Evolutionary conservation across 228 moss, liverwort and hornwort species (phyloP), one percentile per base, ranked within the genome.

Genomic region (Sphagnum fallax): DNA sequence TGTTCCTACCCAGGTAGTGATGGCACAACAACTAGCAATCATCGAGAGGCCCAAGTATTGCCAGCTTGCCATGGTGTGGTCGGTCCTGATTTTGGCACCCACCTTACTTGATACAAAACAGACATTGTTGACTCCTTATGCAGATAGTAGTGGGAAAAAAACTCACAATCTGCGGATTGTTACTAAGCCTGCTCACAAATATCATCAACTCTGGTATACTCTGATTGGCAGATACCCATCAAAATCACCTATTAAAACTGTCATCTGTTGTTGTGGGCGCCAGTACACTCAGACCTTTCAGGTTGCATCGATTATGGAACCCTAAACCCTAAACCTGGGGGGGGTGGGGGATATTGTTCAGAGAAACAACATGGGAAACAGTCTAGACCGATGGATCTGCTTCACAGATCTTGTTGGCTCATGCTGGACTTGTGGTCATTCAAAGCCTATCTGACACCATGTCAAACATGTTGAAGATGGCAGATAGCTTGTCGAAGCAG

Each of bases 381-480:
- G 67, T 62, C 48, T 77, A 14, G 77, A 72, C 64, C 67, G 77
- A 14, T 77, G 77, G 77, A 64, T 77, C 16, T 66, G 72, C 8
- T 77, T 63, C 47, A 6, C 53, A 15, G 77, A 77, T 32, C 62
- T 77, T 1, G 73, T 77, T n/a, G 77, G 77, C 4, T 48, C 77
- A 72, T 10, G 77, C 73, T 14, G 77, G 53, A 1, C 66, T 66
- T 52, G 47, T 60, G 14, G 61, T 76, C 13, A 65, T 49, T 8
- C 71, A 71, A 55, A 63, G 61, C 61, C 65, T 76, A 5, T 18
- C 61, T 5, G 65, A 60, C 14, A 60, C 71, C 4, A 62, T 77
- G 10, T 77, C 77, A 13, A 59, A 67, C 67, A 77, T 67, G 62
- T 16, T 77, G 68, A 77, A 77, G 18, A 77, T 77, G 77, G 77